A percentile compares a stretch with the other conserved stretches of the same genome.
Evolutionary conservation across 2,329 filamentous ascomycete species (phyloP).

Genomic region (Pyricularia sp.): DNA sequence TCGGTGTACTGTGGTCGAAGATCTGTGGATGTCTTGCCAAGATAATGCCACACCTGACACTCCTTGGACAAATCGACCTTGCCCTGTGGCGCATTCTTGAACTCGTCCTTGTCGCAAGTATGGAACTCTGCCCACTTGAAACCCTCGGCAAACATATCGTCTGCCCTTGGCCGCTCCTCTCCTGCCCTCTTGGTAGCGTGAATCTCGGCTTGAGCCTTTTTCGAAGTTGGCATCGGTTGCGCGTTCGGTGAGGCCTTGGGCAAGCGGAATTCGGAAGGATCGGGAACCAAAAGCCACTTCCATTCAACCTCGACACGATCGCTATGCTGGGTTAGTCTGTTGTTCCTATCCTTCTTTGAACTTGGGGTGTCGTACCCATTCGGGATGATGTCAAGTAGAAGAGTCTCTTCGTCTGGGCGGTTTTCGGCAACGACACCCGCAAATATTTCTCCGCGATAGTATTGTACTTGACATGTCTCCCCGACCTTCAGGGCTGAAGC

Average conservation of each 20-base stretch:
- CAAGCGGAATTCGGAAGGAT: constrained; percentile 59
- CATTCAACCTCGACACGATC: constrained; percentile 72
- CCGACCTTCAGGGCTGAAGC: constrained; percentile 60
- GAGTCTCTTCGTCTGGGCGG: constrained; percentile 59
- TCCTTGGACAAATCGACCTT: constrained; percentile 64
- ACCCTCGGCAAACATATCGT: constrained; percentile 57
- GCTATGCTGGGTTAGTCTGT: constrained; percentile 38
- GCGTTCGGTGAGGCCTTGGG: constrained; percentile 68
- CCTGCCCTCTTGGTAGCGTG: constrained; percentile 55
- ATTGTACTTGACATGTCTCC: constrained; percentile 81
- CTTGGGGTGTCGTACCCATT: constrained; percentile 54
- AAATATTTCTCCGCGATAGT: constrained; percentile 77
- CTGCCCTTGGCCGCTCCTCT: constrained; percentile 54
- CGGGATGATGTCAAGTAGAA: constrained; percentile 76
- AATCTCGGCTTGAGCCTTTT: constrained; percentile 55
- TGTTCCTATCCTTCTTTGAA: neutral
- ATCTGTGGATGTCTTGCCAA: constrained; percentile 80
- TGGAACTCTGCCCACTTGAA: constrained; percentile 76
- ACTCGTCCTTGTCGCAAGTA: constrained; percentile 36
- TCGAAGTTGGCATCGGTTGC: constrained; percentile 57
- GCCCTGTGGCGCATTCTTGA: constrained; percentile 47
- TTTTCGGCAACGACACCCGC: constrained; percentile 85
- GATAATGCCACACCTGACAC: constrained; percentile 79
- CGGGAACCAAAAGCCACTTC: constrained; percentile 72
- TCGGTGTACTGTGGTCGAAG: constrained; percentile 87